Conservation (phyloP, 2,329 filamentous ascomycete genomes). For the Falciphora oryzae region DNA sequence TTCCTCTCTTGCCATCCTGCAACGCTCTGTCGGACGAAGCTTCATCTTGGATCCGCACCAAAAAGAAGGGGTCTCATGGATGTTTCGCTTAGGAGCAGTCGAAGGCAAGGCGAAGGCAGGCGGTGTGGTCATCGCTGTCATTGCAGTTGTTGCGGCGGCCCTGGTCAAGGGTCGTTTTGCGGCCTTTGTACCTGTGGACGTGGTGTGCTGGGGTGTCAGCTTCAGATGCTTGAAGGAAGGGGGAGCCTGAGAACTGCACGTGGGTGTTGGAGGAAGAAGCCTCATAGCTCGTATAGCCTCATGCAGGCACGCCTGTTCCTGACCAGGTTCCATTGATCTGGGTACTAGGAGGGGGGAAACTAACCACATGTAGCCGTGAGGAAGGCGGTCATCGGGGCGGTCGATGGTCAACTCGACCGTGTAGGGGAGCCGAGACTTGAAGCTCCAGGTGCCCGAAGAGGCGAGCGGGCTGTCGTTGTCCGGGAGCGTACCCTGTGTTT, state of each 20-base stretch:
- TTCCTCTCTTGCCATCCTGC: too few species aligned
- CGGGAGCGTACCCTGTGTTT: not conserved
- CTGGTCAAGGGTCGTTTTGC: not conserved
- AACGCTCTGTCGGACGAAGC: too few species aligned
- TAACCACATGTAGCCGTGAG: not conserved
- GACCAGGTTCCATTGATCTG: not conserved
- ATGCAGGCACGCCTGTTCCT: too few species aligned
- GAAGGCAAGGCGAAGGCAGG: not conserved
- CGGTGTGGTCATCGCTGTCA: not conserved
- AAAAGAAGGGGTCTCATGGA: not conserved
- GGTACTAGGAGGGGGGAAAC: not conserved
- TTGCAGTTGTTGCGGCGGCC: not conserved
- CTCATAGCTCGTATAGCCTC: too few species aligned
- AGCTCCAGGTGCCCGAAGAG: not conserved
- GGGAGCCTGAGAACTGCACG: too few species aligned
- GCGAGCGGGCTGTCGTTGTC: not conserved
- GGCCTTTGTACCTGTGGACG: not conserved
- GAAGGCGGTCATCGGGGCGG: not conserved
- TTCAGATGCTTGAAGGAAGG: too few species aligned
- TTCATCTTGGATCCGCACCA: not conserved
- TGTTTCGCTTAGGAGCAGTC: not conserved
- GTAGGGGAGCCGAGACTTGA: not conserved
- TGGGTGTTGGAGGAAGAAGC: too few species aligned
- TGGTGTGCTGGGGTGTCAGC: not conserved
- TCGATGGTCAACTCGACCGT: not conserved